A percentile compares a stretch with the other conserved stretches of the same genome.
These are phyloP conservation scores for Didymosphaeria variabile DNA, from an alignment of 2,329 filamentous ascomycete species.

Conservation along the genomic window DNA sequence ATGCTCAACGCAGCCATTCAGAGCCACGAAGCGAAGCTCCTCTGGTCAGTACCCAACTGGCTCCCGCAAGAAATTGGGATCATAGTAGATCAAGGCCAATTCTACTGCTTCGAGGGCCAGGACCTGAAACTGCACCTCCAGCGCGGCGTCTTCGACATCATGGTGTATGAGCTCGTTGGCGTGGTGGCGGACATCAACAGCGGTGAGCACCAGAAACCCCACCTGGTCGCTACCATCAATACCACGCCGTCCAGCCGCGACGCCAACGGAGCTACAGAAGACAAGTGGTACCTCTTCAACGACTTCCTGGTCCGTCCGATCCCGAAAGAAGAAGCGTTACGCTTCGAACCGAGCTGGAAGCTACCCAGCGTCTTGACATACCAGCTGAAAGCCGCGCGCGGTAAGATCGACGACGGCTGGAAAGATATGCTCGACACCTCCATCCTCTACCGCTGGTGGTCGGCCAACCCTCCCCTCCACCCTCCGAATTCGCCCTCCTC, in stretches of 20 bases:
- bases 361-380: constrained; percentile 87
- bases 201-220: constrained; percentile 83
- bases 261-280: constrained; percentile 55
- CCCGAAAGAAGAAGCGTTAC: constrained; percentile 81
- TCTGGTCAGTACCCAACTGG: constrained; percentile 92
- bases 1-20: constrained; percentile 85
- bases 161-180: constrained; percentile 90
- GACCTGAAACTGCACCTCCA: constrained; percentile 84
- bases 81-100: constrained; percentile 87
- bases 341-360: constrained; percentile 93
- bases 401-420: constrained; percentile 86
- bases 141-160: constrained; percentile 79
- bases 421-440: constrained; percentile 84
- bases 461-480: constrained; percentile 52
- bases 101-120: constrained; percentile 94
- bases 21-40: constrained; percentile 74
- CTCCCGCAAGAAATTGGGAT: constrained; percentile 93
- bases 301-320: constrained; percentile 91
- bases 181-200: constrained; percentile 90
- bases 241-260: constrained; percentile 73
- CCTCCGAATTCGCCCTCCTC: constrained; percentile 69
- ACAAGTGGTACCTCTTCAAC: constrained; percentile 95
- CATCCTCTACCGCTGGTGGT: constrained; percentile 79
- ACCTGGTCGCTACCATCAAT: constrained; percentile 91
- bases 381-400: constrained; percentile 82